Base-by-base conservation (phyloP, 169 alveolate genomes). In the Eimeria tenella region DNA sequence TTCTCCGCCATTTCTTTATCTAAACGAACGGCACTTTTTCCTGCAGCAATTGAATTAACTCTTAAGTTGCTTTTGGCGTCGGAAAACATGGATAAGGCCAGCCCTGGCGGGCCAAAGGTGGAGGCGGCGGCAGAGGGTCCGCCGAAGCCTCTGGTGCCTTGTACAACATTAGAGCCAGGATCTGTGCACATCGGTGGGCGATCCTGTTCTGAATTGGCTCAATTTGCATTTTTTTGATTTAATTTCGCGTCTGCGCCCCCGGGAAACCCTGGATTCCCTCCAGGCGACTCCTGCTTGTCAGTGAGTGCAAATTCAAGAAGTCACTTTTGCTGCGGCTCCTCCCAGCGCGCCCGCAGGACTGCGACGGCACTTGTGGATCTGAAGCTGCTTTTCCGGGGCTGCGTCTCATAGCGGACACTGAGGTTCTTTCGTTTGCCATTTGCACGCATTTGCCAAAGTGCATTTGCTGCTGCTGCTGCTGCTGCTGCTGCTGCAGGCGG, bases 211-310 rank as follows among this genome's bases (percentile, higher is more conserved):
- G 0, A 8, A 1, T 70, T 70, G 13, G 0, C 19, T 23, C 42
- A 52, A 0, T 13, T 19, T 79, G 15, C 15, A 50, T 53, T 79
- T 70, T 11, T 1, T 70, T 70, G 1, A 8, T 23, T 70, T 23
- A 8, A 13, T 70, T 70, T 70, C 19, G n/a, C 19, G 8, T 70
- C 42, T 31, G 42, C 42, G 42, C 42, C 0, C 4, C 60, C 4
- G 3, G 49, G 15, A 56, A n/a, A 3, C 55, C 49, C 4, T 56
- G 56, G 8, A 23, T 70, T 50, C 31, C 9, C 55, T 25, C 42
- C 93, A 87, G 93, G 93, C 10, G 86, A 71, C 42, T 68, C 93
- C 19, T 87, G 93, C 77, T 87, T 87, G 86, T 87, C 93, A 53
- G 93, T 87, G 74, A 31, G 93, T 68, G 31, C 31, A 68, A 7